A percentile compares a stretch with the other conserved stretches of the same genome.
phyloP scores from a whole-genome alignment of 805 yeast species.

The Suhomyces kilbournensis region DNA sequence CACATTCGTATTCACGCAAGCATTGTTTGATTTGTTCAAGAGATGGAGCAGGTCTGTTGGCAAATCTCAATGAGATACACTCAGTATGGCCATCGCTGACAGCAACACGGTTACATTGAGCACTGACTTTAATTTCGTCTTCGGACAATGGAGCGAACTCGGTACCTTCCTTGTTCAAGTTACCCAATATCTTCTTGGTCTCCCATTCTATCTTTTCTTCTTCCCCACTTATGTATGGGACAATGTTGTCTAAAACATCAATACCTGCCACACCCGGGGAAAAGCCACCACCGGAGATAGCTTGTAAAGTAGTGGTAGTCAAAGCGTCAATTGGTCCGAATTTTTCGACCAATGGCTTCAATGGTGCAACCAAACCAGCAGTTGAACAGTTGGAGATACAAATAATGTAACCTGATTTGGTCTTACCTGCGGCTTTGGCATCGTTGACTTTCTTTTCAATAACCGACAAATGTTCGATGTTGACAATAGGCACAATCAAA shows the following conservation, averaged over 20 bases:
- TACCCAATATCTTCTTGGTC: constrained; percentile 89
- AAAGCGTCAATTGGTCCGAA: constrained; percentile 89
- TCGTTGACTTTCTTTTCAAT: constrained; percentile 55
- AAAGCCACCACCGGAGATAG: constrained; percentile 97
- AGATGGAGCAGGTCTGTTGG: constrained; percentile 79
- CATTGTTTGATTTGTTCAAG: constrained; percentile 73
- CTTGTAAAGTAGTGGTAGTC: constrained; percentile 91
- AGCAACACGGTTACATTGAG: constrained; percentile 95
- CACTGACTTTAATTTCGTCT: constrained; percentile 80
- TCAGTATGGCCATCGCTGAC: constrained; percentile 98
- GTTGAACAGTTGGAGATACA: constrained; percentile 98
- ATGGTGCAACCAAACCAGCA: constrained; percentile 95
- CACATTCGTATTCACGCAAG: constrained; percentile 73
- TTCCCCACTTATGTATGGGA: constrained; percentile 94
- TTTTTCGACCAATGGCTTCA: constrained; percentile 85
- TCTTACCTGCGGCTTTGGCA: constrained; percentile 53
- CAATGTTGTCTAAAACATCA: constrained; percentile 89
- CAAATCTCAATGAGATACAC: constrained; percentile 83
- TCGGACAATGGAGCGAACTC: constrained; percentile 59
- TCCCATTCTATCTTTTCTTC: constrained; percentile 99
- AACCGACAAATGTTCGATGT: constrained; percentile 82
- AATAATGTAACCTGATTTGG: constrained; percentile 76
- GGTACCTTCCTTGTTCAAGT: constrained; percentile 47
- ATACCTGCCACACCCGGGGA: constrained; percentile 97
- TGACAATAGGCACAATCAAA: constrained; percentile 90